Base-by-base conservation (phyloP, 495 filamentous ascomycete genomes). In the Talaromyces liani region DNA sequence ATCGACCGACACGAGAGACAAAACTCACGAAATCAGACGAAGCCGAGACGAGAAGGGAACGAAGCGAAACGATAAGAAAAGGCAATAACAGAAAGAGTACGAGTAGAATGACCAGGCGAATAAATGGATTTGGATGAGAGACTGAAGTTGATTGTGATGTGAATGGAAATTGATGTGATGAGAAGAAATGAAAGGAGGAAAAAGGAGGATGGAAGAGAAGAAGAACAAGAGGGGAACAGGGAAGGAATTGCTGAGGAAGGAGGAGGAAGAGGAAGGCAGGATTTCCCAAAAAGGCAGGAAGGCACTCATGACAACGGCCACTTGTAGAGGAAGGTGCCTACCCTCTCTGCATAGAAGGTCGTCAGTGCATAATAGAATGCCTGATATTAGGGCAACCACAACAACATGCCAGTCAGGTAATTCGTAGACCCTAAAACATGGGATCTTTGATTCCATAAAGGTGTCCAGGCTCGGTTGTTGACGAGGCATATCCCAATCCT, bases 231-330 rank as follows among this genome's bases (percentile, higher is more conserved):
- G 61, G 67, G 65, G 67, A 67, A 70, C 70, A 69, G 65, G 61
- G 60, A 63, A 58, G 58, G 68, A 70, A 69, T 63, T 69, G 69
- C 67, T 65, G 67, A 63, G 63, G 63, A 69, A 59, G 65, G 58
- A 66, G 54, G 64, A 61, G 60, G 39, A 59, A 59, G 59, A 41
- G 58, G 47, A 20, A 62, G 41, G 64, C 63, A 68, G 51, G 58
- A 67, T 16, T 33, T 27, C 14, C 53, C 20, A 14, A 7, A 16
- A 31, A 14, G 53, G 27, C 20, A 27, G 53, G 53, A 56, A n/a
- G 53, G n/a, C n/a, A 20, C 45, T 49, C n/a, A 49, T 49, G n/a
- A 20, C 18, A 12, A 49, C 45, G 1, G 18, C 18, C 16, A 49
- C 45, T 49, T 49, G 18, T 6, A 49, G 10, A 49, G 45, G 45